Conservation (phyloP, 2,329 filamentous ascomycete genomes). For the Stachybotrys chartarum region DNA sequence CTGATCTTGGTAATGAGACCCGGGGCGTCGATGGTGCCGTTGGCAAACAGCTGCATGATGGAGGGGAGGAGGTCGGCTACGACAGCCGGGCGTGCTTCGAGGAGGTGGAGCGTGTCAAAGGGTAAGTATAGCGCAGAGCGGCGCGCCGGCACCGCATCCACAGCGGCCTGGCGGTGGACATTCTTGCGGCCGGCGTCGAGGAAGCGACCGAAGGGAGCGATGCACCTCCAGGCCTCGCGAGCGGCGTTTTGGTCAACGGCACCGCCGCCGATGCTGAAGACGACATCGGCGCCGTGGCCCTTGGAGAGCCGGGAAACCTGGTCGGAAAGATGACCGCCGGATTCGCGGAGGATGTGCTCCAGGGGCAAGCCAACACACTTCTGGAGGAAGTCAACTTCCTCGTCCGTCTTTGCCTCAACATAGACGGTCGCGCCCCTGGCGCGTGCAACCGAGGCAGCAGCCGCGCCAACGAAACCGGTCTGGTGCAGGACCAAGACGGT, state of each 20-base stretch:
- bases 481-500: constrained; percentile 12
- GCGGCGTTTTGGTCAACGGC: not conserved
- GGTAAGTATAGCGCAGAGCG: constrained; percentile 16
- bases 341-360: not conserved
- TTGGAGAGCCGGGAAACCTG: not conserved
- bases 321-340: too few relatives aligned
- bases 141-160: constrained; percentile 12
- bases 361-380: not conserved
- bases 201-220: not conserved
- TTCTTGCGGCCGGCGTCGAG: constrained; percentile 10
- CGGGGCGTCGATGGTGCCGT: not conserved
- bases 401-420: constrained; percentile 6
- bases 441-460: constrained; percentile 12
- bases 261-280: not conserved
- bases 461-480: constrained; percentile 11
- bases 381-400: not conserved
- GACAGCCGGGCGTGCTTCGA: constrained; percentile 6
- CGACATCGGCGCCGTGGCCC: not conserved
- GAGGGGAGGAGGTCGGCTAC: constrained; percentile 7
- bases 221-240: not conserved
- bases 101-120: constrained; percentile 15
- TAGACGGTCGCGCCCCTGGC: constrained; percentile 9
- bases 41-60: constrained; percentile 6
- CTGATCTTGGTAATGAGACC: not conserved
- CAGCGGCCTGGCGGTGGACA: constrained; percentile 9